Evolutionary conservation across 352 stramenopile genomes (phyloP).

Genomic region (Pythium phragmiticola): DNA sequence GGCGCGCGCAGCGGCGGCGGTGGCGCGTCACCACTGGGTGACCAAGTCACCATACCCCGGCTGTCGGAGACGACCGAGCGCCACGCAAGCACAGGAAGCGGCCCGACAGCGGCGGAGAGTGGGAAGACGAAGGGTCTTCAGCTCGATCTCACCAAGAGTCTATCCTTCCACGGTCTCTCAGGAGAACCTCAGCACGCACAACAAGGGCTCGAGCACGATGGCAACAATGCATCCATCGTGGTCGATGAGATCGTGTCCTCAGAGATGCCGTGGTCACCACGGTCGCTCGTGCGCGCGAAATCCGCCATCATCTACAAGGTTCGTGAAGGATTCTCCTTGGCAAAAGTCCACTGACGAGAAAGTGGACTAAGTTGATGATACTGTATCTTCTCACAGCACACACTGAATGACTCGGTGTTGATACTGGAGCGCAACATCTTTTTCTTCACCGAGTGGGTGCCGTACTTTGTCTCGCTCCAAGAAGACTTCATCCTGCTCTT

Average conservation of each 20-base stretch:
- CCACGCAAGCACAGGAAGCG: conserved; percentile 4
- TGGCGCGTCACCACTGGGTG: neutral
- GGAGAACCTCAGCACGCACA: conserved; percentile 10
- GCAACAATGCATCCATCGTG: conserved; percentile 81
- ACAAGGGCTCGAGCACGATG: conserved; percentile 53
- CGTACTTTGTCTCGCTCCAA: conserved; percentile 85
- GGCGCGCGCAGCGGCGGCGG: neutral
- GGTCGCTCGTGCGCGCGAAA: conserved; percentile 80
- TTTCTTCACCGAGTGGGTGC: conserved; percentile 76
- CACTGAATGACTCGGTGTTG: conserved; percentile 79
- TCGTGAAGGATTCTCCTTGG: neutral
- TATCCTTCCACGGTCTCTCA: conserved; percentile 7
- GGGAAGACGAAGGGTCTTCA: conserved; percentile 9
- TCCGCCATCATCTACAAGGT: conserved; percentile 88
- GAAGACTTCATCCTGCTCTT: conserved; percentile 79
- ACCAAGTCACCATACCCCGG: conserved; percentile 7
- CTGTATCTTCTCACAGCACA: conserved; percentile 56
- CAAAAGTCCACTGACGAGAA: neutral
- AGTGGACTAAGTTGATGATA: neutral
- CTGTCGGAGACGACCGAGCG: conserved; percentile 7
- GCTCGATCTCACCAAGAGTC: conserved; percentile 16
- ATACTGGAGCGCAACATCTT: conserved; percentile 83
- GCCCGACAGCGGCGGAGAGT: neutral
- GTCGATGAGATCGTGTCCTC: conserved; percentile 41
- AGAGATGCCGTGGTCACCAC: conserved; percentile 80